These are phyloP conservation scores for Suillus decipiens DNA, from an alignment of 768 basidiomycete species.

Conservation along the genomic window DNA sequence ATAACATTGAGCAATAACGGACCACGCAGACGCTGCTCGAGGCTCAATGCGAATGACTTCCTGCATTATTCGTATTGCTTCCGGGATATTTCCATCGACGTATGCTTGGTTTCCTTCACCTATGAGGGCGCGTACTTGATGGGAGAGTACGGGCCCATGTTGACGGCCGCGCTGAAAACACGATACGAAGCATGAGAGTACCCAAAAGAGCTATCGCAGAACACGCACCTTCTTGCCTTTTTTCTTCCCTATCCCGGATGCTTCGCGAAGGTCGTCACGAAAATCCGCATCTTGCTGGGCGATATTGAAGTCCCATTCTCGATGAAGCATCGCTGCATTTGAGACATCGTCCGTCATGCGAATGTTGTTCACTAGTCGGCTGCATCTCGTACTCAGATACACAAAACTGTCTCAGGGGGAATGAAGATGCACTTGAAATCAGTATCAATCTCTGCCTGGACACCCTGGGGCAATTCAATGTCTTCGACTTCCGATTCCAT, in stretches of 20 bases:
- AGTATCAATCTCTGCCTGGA: slow-evolving; percentile 44
- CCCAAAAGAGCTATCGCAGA: background rate
- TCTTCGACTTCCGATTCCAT: slow-evolving; percentile 21
- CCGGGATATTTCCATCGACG: slow-evolving; percentile 63
- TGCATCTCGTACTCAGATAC: slow-evolving; percentile 25
- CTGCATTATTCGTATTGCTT: slow-evolving; percentile 79
- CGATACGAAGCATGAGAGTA: background rate
- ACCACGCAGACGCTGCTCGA: slow-evolving; percentile 81
- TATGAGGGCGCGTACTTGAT: slow-evolving; percentile 71
- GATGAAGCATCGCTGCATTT: slow-evolving; percentile 48
- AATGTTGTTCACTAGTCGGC: slow-evolving; percentile 70
- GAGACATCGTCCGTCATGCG: slow-evolving; percentile 50
- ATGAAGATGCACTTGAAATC: slow-evolving; percentile 53
- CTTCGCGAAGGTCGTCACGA: slow-evolving; percentile 70
- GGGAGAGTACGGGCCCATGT: slow-evolving; percentile 62
- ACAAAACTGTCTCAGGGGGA: slow-evolving; percentile 6
- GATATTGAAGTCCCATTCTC: slow-evolving; percentile 75
- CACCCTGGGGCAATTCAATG: slow-evolving; percentile 40
- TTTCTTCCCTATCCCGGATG: slow-evolving; percentile 67
- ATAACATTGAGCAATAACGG: slow-evolving; percentile 83
- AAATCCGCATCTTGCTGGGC: slow-evolving; percentile 71
- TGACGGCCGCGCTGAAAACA: slow-evolving; percentile 40
- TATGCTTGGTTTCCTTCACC: slow-evolving; percentile 89
- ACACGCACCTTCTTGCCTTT: slow-evolving; percentile 47
- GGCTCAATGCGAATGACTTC: slow-evolving; percentile 96